A percentile compares a stretch with the other conserved stretches of the same genome.
Evolutionary conservation across 768 basidiomycete species (phyloP).

Genomic region (Krasilnikovozyma curviuscula): DNA sequence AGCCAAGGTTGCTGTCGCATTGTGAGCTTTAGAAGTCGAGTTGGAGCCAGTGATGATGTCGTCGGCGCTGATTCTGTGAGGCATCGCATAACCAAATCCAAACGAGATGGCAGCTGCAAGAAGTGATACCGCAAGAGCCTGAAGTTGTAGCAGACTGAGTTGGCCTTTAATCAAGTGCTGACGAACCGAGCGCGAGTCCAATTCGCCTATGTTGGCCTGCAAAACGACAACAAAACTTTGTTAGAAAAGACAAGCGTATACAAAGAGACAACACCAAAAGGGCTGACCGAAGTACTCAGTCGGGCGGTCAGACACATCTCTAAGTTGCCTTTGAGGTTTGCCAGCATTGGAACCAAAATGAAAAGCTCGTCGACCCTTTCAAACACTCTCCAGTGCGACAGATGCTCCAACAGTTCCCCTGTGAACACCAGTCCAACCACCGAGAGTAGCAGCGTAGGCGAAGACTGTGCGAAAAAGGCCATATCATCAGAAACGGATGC

Average conservation of each 20-base stretch:
- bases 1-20: neutral
- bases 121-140: conserved; percentile 74
- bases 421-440: conserved; percentile 72
- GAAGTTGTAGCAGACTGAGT: conserved; percentile 71
- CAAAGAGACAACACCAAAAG: neutral
- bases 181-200: conserved; percentile 50
- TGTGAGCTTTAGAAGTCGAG: neutral
- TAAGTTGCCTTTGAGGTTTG: conserved; percentile 84
- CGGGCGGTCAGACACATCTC: conserved; percentile 97
- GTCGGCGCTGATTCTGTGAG: conserved; percentile 21
- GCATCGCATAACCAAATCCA: conserved; percentile 38
- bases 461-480: conserved; percentile 36
- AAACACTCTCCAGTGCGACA: conserved; percentile 88
- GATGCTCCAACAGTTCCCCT: conserved; percentile 67
- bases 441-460: conserved; percentile 68
- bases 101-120: conserved; percentile 64
- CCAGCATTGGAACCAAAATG: conserved; percentile 45
- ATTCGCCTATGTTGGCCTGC: conserved; percentile 64
- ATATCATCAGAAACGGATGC: neutral
- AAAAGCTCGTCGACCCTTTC: conserved; percentile 79
- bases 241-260: neutral
- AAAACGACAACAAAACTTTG: too few relatives aligned
- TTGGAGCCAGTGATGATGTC: conserved; percentile 12
- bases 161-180: conserved; percentile 58
- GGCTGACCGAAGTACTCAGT: conserved; percentile 57